Percentiles rank a stretch among this genome's conserved stretches.
Evolutionary conservation across 768 basidiomycete species (phyloP).

Genomic region (Podaxis sp.): DNA sequence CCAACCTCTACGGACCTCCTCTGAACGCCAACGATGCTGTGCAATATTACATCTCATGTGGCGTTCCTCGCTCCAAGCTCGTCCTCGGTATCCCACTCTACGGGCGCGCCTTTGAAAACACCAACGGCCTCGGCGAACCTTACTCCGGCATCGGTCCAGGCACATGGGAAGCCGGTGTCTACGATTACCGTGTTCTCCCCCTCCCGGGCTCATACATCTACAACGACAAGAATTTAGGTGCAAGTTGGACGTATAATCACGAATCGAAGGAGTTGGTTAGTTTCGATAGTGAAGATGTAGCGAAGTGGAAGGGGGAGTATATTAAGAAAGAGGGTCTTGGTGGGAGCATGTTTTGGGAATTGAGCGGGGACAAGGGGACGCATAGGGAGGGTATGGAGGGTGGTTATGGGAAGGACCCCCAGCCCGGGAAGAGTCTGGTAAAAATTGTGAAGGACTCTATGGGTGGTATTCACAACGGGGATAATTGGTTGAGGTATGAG

Average conservation of each 20-base stretch:
- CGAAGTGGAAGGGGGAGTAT: conserved; percentile 72
- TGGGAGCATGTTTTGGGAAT: conserved; percentile 95
- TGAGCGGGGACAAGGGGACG: conserved; percentile 80
- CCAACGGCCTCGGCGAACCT: conserved; percentile 72
- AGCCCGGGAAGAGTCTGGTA: conserved; percentile 69
- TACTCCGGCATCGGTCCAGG: conserved; percentile 85
- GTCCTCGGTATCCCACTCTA: conserved; percentile 92
- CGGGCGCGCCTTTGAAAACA: conserved; percentile 86
- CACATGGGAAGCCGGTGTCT: conserved; percentile 87
- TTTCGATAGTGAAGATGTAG: conserved; percentile 72
- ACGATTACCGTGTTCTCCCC: conserved; percentile 91
- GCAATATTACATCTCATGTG: conserved; percentile 62
- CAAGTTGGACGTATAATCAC: conserved; percentile 84
- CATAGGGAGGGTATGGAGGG: conserved; percentile 68
- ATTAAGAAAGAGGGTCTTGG: conserved; percentile 73
- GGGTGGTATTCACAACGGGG: conserved; percentile 38
- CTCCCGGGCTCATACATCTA: conserved; percentile 62
- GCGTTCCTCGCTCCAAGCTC: conserved; percentile 75
- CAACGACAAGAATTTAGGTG: conserved; percentile 61
- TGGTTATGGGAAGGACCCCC: conserved; percentile 69
- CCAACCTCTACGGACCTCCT: conserved; percentile 70
- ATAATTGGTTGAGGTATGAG: conserved; percentile 83
- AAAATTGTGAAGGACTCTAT: conserved; percentile 73
- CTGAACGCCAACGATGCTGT: conserved; percentile 64
- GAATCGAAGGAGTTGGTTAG: conserved; percentile 75